phyloP scores from a whole-genome alignment of 116 monocot species.

The Papilionanthe hybrid region DNA sequence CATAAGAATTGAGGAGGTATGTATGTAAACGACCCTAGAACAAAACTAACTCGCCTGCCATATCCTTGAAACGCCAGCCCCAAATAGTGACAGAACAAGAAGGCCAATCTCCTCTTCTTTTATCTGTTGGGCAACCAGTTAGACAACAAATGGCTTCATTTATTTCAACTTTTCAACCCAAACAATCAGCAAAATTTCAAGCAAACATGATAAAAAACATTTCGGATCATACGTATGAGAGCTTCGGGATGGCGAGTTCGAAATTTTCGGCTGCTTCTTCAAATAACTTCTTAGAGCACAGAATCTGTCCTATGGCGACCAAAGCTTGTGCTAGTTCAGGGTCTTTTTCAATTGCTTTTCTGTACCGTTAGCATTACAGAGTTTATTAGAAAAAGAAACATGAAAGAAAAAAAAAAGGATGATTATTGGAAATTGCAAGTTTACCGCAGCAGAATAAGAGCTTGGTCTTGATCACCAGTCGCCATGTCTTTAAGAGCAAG shows the following conservation, averaged over 20 bases:
- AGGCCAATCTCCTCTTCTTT: constrained; percentile 45
- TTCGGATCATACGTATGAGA: constrained; percentile 10
- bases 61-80: constrained; percentile 64
- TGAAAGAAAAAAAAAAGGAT: not conserved
- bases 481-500: constrained; percentile 53
- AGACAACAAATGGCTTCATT: not conserved
- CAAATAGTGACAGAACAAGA: constrained; percentile 63
- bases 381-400: not conserved
- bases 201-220: not conserved
- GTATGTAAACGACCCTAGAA: not conserved
- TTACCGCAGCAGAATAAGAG: constrained; percentile 59
- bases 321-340: constrained; percentile 58
- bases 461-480: constrained; percentile 44
- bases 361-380: constrained; percentile 13
- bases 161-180: not conserved
- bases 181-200: not conserved
- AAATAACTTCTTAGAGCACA: constrained; percentile 53
- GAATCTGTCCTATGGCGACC: constrained; percentile 74
- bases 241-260: constrained; percentile 77
- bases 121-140: constrained; percentile 27
- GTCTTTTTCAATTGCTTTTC: constrained; percentile 69
- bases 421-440: not conserved
- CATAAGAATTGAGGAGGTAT: not conserved
- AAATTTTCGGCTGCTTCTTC: constrained; percentile 70
- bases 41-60: constrained; percentile 38